phyloP scores from a whole-genome alignment of 768 basidiomycete species.

The Boletus rubroflammeus region DNA sequence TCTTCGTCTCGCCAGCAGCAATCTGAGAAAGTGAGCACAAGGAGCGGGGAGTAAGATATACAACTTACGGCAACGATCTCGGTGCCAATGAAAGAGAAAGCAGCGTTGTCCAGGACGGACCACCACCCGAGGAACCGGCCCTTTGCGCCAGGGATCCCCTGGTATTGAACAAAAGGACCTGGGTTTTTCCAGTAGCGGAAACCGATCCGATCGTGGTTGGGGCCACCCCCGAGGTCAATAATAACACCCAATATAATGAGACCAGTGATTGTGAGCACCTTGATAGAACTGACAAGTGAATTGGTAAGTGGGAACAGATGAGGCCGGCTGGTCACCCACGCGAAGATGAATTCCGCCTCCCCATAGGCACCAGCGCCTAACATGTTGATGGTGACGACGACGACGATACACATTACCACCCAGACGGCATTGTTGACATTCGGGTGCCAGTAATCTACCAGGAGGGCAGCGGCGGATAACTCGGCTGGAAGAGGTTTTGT shows the following conservation, averaged over 20 bases:
- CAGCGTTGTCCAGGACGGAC: slow-evolving; percentile 78
- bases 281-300: slow-evolving; percentile 55
- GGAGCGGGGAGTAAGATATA: background rate
- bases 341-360: slow-evolving; percentile 84
- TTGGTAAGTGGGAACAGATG: background rate
- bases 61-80: slow-evolving; percentile 83
- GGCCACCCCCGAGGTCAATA: slow-evolving; percentile 87
- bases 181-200: slow-evolving; percentile 79
- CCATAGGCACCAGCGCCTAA: slow-evolving; percentile 76
- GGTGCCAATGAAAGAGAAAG: slow-evolving; percentile 91
- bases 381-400: slow-evolving; percentile 75
- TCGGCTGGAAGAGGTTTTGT: slow-evolving; percentile 22
- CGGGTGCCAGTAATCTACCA: slow-evolving; percentile 71
- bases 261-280: slow-evolving; percentile 81
- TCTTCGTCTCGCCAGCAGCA: slow-evolving; percentile 88
- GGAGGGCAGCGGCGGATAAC: slow-evolving; percentile 51
- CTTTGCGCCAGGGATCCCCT: slow-evolving; percentile 57
- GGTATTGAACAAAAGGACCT: slow-evolving; percentile 79
- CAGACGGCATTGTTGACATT: slow-evolving; percentile 65
- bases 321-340: slow-evolving; percentile 35
- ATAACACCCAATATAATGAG: slow-evolving; percentile 67
- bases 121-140: slow-evolving; percentile 77
- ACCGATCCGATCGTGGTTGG: slow-evolving; percentile 64
- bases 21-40: slow-evolving; percentile 42
- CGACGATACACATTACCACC: slow-evolving; percentile 73